Evolutionary conservation across 2,329 filamentous ascomycete species (phyloP).

Genomic region (Sporothrix humicola): DNA sequence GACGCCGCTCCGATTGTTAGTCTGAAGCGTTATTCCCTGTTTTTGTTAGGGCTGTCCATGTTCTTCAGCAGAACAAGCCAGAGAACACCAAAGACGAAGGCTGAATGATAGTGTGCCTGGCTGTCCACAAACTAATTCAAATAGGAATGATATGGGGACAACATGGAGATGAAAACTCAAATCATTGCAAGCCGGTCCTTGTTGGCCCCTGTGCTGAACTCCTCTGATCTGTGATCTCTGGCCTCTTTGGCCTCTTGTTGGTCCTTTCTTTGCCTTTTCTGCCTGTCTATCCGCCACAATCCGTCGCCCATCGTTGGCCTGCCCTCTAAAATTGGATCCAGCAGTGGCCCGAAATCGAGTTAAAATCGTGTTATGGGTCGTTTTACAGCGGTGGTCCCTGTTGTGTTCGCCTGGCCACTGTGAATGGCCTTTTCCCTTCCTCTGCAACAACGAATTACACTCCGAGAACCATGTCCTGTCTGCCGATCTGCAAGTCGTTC

Average conservation of each 20-base stretch:
- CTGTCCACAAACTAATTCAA: too few relatives aligned
- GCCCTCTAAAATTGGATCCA: background rate
- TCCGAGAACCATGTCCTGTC: constrained; percentile 14
- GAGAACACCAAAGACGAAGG: too few relatives aligned
- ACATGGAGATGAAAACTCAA: background rate
- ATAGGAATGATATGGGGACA: too few relatives aligned
- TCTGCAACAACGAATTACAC: background rate
- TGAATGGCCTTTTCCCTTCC: background rate
- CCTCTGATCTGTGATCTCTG: too few relatives aligned
- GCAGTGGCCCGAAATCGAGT: too few relatives aligned
- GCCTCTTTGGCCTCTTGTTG: background rate
- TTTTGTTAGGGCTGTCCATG: background rate
- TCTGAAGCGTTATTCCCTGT: background rate
- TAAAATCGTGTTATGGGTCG: constrained; percentile 22
- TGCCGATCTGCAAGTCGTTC: constrained; percentile 20
- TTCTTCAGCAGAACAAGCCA: background rate
- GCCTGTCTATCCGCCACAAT: background rate
- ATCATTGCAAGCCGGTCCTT: background rate
- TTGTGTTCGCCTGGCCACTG: background rate
- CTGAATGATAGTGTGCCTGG: too few relatives aligned
- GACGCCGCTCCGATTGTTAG: background rate
- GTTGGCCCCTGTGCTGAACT: too few relatives aligned
- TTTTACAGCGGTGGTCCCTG: constrained; percentile 1
- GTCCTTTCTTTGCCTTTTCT: background rate
- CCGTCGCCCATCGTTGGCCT: background rate